Conservation (phyloP, 2,329 filamentous ascomycete genomes). For the Westerdykella ornata region DNA sequence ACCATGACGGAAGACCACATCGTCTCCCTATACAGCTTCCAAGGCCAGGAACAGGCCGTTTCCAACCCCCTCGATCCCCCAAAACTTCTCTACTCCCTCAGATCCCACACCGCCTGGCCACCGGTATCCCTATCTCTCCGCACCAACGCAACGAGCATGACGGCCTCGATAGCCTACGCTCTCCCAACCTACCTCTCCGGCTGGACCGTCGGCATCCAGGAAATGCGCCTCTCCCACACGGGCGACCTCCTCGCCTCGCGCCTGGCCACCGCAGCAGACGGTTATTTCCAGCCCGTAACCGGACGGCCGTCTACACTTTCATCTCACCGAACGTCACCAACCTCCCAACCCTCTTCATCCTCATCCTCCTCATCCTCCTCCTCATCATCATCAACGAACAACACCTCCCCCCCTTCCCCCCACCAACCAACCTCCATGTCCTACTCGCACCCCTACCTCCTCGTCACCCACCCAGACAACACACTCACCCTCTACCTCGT, state of each 20-base stretch:
- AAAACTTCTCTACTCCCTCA: slow-evolving; percentile 66
- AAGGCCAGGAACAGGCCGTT: slow-evolving; percentile 8
- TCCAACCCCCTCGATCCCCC: slow-evolving; percentile 37
- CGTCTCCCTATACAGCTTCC: slow-evolving; percentile 68
- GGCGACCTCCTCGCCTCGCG: slow-evolving; percentile 47
- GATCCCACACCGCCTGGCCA: slow-evolving; percentile 69
- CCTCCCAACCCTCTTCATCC: no score
- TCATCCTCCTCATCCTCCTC: slow-evolving; percentile 23
- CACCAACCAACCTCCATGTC: slow-evolving; percentile 46
- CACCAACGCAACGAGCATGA: slow-evolving; percentile 54
- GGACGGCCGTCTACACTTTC: slow-evolving; percentile 18
- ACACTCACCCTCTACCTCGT: slow-evolving; percentile 78
- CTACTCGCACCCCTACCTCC: slow-evolving; percentile 71
- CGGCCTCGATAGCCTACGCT: slow-evolving; percentile 83
- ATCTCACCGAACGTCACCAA: no score
- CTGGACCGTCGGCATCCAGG: slow-evolving; percentile 90
- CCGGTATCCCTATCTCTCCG: slow-evolving; percentile 79
- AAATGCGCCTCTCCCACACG: slow-evolving; percentile 59
- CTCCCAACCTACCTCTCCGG: slow-evolving; percentile 68
- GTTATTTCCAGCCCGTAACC: slow-evolving; percentile 41
- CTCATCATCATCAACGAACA: slow-evolving; percentile 11
- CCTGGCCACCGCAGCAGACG: slow-evolving; percentile 46
- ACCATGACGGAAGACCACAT: slow-evolving; percentile 69
- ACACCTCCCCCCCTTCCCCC: slow-evolving; percentile 17
- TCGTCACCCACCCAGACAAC: slow-evolving; percentile 79